These are phyloP conservation scores for Melanomma pulvis-pyrius DNA, from an alignment of 495 filamentous ascomycete genomes.

Conservation along the genomic window DNA sequence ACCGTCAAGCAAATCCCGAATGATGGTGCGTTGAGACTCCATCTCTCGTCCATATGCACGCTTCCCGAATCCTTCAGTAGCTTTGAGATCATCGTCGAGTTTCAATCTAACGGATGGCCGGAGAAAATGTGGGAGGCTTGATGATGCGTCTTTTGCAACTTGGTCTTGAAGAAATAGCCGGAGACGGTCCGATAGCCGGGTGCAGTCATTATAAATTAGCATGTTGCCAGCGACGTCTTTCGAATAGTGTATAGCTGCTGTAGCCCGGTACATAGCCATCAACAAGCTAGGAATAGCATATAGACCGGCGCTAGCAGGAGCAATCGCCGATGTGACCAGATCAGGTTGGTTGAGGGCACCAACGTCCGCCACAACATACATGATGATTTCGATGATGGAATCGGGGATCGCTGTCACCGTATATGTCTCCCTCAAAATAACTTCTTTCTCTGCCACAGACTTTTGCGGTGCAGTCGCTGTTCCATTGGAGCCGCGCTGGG, in stretches of 20 bases:
- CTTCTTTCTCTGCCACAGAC: slow-evolving; percentile 51
- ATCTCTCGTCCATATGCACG: slow-evolving; percentile 86
- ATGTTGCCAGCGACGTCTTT: slow-evolving; percentile 72
- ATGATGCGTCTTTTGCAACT: slow-evolving; percentile 51
- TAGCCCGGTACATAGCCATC: slow-evolving; percentile 88
- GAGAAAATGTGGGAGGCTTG: slow-evolving; percentile 52
- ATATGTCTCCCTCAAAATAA: slow-evolving; percentile 85
- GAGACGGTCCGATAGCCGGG: slow-evolving; percentile 75
- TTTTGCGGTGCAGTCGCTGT: slow-evolving; percentile 32
- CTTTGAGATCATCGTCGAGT: slow-evolving; percentile 69
- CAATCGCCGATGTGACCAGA: slow-evolving; percentile 58
- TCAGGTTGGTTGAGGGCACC: slow-evolving; percentile 58
- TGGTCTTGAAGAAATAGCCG: slow-evolving; percentile 57
- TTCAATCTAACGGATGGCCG: slow-evolving; percentile 54
- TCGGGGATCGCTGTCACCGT: slow-evolving; percentile 84
- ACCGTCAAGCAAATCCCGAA: slow-evolving; percentile 83
- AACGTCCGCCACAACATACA: slow-evolving; percentile 69
- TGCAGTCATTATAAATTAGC: slow-evolving; percentile 91
- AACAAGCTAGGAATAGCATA: slow-evolving; percentile 80
- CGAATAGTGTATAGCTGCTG: slow-evolving; percentile 78
- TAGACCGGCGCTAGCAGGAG: slow-evolving; percentile 72
- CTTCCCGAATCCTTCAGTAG: slow-evolving; percentile 77
- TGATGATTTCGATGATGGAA: slow-evolving; percentile 70
- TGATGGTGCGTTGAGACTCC: slow-evolving; percentile 77
- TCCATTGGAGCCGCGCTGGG: slow-evolving; percentile 5